Base-by-base conservation (phyloP, 352 stramenopile species). In the Peronospora belbahrii region DNA sequence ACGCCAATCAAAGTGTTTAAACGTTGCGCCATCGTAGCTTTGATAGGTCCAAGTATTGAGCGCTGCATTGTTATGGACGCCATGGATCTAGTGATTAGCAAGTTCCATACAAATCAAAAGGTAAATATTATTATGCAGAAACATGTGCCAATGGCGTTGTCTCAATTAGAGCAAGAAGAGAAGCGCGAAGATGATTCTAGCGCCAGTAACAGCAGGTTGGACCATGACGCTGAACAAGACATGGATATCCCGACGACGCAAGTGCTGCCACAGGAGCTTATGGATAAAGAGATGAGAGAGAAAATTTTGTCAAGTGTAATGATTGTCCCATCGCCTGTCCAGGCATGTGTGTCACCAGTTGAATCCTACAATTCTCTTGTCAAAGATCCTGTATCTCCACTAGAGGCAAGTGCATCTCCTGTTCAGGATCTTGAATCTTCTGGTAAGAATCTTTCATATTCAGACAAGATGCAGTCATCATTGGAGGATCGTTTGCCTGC, bases 211-310 rank as follows among this genome's bases (percentile, higher is more conserved):
- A 49, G 10, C 42, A 59, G 44, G 33, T 50, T 28, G 9, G 48
- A 63, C 10, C 42, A 50, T 24, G 56, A 67, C 5, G 39, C 13
- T 3, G 58, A 70, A 14, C 59, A 66, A 23, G 62, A 65, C 42
- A 38, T 56, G 40, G 63, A 55, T 17, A 59, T 72, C 22, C 63
- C 67, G 11, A 45, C 48, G 31, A 80, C 68, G 27, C 71, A 83
- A 44, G 23, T 70, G 31, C 46, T 80, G 17, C 36, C 52, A 2
- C 63, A 68, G 2, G 56, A 74, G 7, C 24, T n/a, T 8, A 14
- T 7, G 2, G 19, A 50, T 11, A 42, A 54, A 17, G 42, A 42
- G 1, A 37, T 27, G 9, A 44, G 59, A 8, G 43, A 52, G 23
- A 23, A 42, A 19, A 14, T 47, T n/a, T 23, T 31, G 13, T 34